A percentile compares a stretch with the other conserved stretches of the same genome.
Evolutionary conservation across 768 basidiomycete genomes (phyloP).

Genomic region (Suillus weaverae): DNA sequence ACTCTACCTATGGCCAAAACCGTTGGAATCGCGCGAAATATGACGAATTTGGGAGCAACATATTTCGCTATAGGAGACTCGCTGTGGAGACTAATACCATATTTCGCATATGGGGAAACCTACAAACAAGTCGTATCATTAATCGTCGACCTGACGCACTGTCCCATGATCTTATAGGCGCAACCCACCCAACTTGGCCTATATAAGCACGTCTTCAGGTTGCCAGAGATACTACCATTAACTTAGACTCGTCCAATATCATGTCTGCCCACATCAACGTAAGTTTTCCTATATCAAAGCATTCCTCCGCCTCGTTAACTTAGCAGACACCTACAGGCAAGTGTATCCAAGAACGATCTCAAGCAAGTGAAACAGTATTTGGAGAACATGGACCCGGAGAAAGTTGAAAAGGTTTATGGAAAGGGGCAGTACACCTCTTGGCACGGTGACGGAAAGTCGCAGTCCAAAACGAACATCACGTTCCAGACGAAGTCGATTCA

Average conservation of each 20-base stretch:
- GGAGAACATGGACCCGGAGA: neutral
- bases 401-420: neutral
- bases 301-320: neutral
- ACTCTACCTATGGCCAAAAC: too few relatives aligned
- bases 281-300: neutral
- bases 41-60: neutral
- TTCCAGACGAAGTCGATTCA: neutral
- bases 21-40: neutral
- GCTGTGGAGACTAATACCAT: too few relatives aligned
- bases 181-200: neutral
- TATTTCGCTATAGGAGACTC: neutral
- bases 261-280: neutral
- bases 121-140: neutral
- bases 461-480: neutral
- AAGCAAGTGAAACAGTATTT: neutral
- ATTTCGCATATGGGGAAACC: too few relatives aligned
- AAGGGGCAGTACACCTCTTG: neutral
- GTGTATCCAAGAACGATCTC: neutral
- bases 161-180: neutral
- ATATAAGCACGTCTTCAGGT: neutral
- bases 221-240: neutral
- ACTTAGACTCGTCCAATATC: neutral
- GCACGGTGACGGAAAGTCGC: neutral
- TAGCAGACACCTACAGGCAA: neutral
- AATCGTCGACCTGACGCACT: constrained; percentile 3